Conservation (phyloP, 202 grass and related monocot genomes). For the Schoenoplectus tabernaemontani region DNA sequence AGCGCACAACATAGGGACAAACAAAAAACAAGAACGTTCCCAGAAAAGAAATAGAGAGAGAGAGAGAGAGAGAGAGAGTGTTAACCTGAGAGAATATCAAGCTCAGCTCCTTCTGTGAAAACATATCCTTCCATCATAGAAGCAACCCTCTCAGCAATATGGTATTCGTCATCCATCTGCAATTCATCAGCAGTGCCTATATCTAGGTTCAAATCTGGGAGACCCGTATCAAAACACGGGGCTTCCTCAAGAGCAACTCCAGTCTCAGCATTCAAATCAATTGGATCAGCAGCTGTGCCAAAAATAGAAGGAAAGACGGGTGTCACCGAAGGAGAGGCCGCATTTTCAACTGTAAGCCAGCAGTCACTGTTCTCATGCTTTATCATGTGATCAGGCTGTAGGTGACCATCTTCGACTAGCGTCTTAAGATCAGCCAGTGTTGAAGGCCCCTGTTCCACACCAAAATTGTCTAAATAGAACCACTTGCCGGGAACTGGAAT, state of each 20-base stretch:
- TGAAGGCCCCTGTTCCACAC: slow-evolving; percentile 81
- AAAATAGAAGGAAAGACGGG: slow-evolving; percentile 41
- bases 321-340: slow-evolving; percentile 57
- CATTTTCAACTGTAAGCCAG: slow-evolving; percentile 93
- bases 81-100: slow-evolving; percentile 87
- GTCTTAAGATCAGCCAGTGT: slow-evolving; percentile 61
- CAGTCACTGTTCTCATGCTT: slow-evolving; percentile 75
- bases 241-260: slow-evolving; percentile 32
- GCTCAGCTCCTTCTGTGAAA: slow-evolving; percentile 64
- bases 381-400: slow-evolving; percentile 96
- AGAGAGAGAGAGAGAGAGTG: slow-evolving; percentile 28
- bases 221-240: slow-evolving; percentile 28
- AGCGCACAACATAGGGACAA: slow-evolving; percentile 9
- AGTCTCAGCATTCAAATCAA: slow-evolving; percentile 68
- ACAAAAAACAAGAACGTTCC: background rate
- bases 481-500: slow-evolving; percentile 48
- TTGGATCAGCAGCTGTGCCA: slow-evolving; percentile 45
- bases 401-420: slow-evolving; percentile 67
- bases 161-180: slow-evolving; percentile 48
- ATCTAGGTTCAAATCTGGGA: slow-evolving; percentile 32
- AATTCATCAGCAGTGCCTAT: slow-evolving; percentile 31
- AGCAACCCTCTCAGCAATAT: slow-evolving; percentile 71
- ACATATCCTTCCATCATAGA: slow-evolving; percentile 59
- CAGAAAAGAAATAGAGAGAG: slow-evolving; percentile 10
- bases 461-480: slow-evolving; percentile 88